A percentile compares a stretch with the other conserved stretches of the same genome.
Conservation (phyloP, 192 early-diverging fungal genomes). For the Spinellus fusiger region DNA sequence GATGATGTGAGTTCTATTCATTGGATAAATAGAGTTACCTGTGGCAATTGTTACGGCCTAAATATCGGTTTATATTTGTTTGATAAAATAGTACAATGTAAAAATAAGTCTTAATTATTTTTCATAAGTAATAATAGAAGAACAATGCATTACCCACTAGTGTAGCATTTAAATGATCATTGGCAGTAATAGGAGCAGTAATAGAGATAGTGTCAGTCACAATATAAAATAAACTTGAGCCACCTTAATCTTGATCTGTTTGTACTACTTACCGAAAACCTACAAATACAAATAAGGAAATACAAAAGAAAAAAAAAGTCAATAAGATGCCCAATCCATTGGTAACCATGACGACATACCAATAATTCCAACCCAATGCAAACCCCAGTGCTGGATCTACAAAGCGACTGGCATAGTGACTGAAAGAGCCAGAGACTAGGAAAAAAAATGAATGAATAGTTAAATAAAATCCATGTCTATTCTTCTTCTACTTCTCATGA, state of each 20-base stretch:
- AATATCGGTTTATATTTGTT: not conserved
- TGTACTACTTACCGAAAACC: slow-evolving; percentile 18
- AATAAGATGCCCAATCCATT: not conserved
- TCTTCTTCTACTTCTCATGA: not conserved
- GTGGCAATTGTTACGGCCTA: slow-evolving; percentile 25
- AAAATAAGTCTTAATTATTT: not conserved
- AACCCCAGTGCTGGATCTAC: slow-evolving; percentile 71
- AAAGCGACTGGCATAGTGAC: slow-evolving; percentile 67
- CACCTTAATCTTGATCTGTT: no score
- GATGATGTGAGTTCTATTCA: slow-evolving; percentile 1
- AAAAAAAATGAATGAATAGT: not conserved
- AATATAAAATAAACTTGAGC: no score
- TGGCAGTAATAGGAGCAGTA: no score
- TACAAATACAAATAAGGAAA: not conserved
- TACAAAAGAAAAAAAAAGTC: not conserved
- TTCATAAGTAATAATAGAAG: slow-evolving; percentile 43
- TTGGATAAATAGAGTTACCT: slow-evolving; percentile 8
- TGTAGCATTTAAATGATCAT: no score
- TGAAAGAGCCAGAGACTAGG: slow-evolving; percentile 67
- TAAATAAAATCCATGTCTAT: not conserved
- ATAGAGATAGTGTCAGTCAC: no score
- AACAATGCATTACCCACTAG: slow-evolving; percentile 16
- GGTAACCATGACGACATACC: slow-evolving; percentile 18
- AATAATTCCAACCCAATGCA: slow-evolving; percentile 71
- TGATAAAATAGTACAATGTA: not conserved